These are phyloP conservation scores for Nothopassalora personata DNA, from an alignment of 2,329 filamentous ascomycete species.

Conservation along the genomic window DNA sequence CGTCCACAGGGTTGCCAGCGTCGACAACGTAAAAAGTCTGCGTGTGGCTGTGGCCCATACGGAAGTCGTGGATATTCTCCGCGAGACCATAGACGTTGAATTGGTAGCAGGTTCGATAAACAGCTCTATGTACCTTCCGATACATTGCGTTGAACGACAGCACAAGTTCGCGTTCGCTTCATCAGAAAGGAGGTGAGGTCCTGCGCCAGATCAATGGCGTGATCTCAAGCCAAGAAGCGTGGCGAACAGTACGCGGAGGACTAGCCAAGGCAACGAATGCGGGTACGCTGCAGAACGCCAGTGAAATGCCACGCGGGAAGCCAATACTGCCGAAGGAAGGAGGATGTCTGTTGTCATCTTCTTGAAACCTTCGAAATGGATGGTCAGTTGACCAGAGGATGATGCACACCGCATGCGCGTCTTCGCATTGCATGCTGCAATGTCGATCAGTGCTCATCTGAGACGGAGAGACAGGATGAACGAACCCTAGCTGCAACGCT, in stretches of 20 bases:
- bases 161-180: neutral
- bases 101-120: too few relatives aligned
- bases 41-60: too few relatives aligned
- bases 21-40: too few relatives aligned
- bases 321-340: neutral
- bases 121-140: neutral
- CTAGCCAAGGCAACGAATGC: neutral
- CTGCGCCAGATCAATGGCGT: neutral
- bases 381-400: neutral
- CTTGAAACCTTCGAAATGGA: neutral
- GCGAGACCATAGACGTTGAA: too few relatives aligned
- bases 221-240: neutral
- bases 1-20: too few relatives aligned
- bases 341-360: neutral
- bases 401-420: neutral
- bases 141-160: neutral
- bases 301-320: neutral
- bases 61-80: too few relatives aligned
- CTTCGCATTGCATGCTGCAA: neutral
- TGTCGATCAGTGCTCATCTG: neutral
- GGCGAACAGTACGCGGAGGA: neutral
- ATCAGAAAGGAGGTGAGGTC: neutral
- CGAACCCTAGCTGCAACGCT: neutral
- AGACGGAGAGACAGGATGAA: neutral
- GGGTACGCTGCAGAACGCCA: neutral